Conservation (phyloP, 2,329 filamentous ascomycete species). For the Fusarium oxysporum region DNA sequence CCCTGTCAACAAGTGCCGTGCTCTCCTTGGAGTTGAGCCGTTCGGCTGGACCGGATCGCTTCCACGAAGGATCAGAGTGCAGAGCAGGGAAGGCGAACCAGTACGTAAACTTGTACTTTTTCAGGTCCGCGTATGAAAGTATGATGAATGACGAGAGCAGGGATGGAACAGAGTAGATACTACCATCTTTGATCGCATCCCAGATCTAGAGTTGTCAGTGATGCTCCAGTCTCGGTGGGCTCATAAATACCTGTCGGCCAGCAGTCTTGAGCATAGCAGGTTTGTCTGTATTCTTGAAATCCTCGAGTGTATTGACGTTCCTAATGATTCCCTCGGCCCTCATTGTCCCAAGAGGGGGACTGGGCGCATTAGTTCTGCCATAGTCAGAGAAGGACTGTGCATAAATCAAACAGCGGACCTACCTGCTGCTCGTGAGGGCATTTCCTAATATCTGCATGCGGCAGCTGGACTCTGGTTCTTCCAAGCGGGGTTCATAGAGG, state of each 20-base stretch:
- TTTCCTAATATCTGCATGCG: constrained; percentile 92
- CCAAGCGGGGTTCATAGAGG: constrained; percentile 85
- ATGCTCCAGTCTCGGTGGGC: not conserved
- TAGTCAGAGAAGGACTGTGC: constrained; percentile 36
- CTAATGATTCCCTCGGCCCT: constrained; percentile 94
- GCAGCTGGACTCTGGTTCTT: constrained; percentile 79
- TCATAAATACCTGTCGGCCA: constrained; percentile 73
- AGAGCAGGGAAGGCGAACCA: constrained; percentile 97
- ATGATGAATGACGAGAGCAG: constrained; percentile 89
- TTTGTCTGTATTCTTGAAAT: constrained; percentile 89
- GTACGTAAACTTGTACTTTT: constrained; percentile 98
- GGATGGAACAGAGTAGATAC: constrained; percentile 94
- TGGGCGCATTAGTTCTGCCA: constrained; percentile 53
- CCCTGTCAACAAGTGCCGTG: constrained; percentile 79
- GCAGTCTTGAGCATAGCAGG: constrained; percentile 80
- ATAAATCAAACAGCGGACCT: constrained; percentile 54
- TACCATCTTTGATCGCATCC: constrained; percentile 97
- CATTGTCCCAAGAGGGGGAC: constrained; percentile 76
- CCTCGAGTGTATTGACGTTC: constrained; percentile 96
- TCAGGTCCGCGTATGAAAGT: constrained; percentile 93
- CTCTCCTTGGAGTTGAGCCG: constrained; percentile 77
- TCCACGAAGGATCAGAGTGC: constrained; percentile 89
- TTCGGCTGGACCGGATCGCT: constrained; percentile 65
- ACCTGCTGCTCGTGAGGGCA: constrained; percentile 86
- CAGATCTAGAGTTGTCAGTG: constrained; percentile 75